Conservation (phyloP, 1,284 basidiomycete genomes). For the Prillingera fragicola region DNA sequence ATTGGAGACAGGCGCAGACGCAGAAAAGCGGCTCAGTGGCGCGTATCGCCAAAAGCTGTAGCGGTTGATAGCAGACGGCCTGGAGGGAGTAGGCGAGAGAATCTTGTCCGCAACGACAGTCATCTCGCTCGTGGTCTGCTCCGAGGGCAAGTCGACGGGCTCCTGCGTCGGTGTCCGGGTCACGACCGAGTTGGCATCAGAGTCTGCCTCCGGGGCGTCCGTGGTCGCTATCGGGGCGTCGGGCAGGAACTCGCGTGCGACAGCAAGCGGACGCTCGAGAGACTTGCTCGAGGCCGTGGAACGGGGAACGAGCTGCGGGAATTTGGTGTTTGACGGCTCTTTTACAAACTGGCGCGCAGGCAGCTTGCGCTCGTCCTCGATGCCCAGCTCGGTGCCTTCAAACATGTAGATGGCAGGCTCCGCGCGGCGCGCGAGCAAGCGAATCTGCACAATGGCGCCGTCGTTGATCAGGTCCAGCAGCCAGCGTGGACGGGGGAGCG, state of each 20-base stretch:
- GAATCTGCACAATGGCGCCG: constrained; percentile 61
- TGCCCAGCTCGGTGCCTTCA: constrained; percentile 55
- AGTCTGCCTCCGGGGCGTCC: constrained; percentile 4
- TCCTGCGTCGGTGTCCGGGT: constrained; percentile 18
- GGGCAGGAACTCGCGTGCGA: constrained; percentile 28
- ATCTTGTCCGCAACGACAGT: too few species aligned
- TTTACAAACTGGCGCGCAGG: constrained; percentile 32
- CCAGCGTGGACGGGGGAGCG: constrained; percentile 69
- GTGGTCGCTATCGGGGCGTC: background rate
- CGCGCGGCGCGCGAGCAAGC: constrained; percentile 51
- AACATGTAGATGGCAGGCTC: constrained; percentile 49
- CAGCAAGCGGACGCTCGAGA: constrained; percentile 33
- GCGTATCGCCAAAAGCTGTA: constrained; percentile 20
- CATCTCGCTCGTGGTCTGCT: background rate
- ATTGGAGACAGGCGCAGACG: constrained; percentile 10
- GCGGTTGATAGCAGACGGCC: constrained; percentile 1
- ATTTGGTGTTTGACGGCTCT: constrained; percentile 13
- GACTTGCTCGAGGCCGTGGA: constrained; percentile 10
- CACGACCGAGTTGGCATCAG: constrained; percentile 11
- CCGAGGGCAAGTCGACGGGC: constrained; percentile 8
- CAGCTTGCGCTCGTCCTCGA: constrained; percentile 66
- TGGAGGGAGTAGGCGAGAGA: background rate
- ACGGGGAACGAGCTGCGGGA: constrained; percentile 32
- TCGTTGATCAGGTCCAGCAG: constrained; percentile 62
- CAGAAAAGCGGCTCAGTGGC: constrained; percentile 12